These are phyloP conservation scores for Plasmopara viticola DNA, from an alignment of 352 stramenopile species.

Conservation along the genomic window DNA sequence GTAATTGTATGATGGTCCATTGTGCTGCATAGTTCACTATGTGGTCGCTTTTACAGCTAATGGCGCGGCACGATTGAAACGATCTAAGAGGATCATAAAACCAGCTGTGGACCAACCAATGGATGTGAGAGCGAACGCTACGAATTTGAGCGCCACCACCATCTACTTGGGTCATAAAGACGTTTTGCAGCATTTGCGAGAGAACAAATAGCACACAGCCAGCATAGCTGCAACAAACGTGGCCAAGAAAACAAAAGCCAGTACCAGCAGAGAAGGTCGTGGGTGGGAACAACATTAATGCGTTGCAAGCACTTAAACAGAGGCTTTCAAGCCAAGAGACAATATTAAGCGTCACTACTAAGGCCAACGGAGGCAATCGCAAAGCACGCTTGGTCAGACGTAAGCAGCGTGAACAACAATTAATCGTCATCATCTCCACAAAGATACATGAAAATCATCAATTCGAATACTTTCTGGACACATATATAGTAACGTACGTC, in stretches of 20 bases:
- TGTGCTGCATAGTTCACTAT: conserved; percentile 8
- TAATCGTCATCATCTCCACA: conserved; percentile 22
- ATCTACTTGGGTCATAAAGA: conserved; percentile 2
- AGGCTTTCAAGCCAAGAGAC: conserved; percentile 23
- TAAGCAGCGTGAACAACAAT: conserved; percentile 57
- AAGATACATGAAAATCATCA: background rate
- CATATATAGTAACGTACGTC: conserved; percentile 15
- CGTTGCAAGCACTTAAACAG: conserved; percentile 1
- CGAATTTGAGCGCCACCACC: conserved; percentile 13
- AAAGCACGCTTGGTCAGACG: conserved; percentile 26
- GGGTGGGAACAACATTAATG: conserved; percentile 7
- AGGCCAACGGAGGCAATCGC: conserved; percentile 23
- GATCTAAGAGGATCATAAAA: conserved; percentile 8
- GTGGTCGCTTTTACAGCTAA: conserved; percentile 5
- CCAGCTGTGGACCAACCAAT: conserved; percentile 25
- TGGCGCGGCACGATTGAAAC: background rate
- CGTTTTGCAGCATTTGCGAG: background rate
- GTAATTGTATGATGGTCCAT: conserved; percentile 26
- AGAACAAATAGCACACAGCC: conserved; percentile 10
- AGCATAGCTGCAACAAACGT: conserved; percentile 16
- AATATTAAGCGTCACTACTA: conserved; percentile 17
- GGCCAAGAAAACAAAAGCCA: conserved; percentile 13
- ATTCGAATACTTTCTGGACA: background rate
- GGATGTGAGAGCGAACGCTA: conserved; percentile 11
- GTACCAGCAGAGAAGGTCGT: conserved; percentile 24